Evolutionary conservation across 768 basidiomycete genomes (phyloP).

Genomic region (Lanmaoa rubissima): DNA sequence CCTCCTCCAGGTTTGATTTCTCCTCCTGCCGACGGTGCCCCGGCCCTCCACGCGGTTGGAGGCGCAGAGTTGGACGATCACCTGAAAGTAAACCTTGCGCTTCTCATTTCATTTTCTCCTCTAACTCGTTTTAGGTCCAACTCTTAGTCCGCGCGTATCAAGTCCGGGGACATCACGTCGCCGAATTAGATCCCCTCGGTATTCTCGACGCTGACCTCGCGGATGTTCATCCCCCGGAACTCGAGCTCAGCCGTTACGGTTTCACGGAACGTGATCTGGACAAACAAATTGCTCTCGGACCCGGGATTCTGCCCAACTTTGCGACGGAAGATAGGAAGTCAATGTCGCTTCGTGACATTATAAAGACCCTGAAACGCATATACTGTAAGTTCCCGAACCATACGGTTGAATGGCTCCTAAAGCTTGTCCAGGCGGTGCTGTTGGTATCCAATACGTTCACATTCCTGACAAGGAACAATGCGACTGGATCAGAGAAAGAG

Average conservation of each 20-base stretch:
- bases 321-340: conserved; percentile 81
- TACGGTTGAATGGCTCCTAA: background rate
- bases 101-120: background rate
- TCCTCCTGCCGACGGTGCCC: conserved; percentile 74
- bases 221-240: conserved; percentile 76
- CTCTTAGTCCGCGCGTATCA: conserved; percentile 97
- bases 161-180: conserved; percentile 96
- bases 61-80: conserved; percentile 89
- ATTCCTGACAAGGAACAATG: conserved; percentile 99
- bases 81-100: conserved; percentile 64
- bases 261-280: conserved; percentile 93
- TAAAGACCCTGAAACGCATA: conserved; percentile 84
- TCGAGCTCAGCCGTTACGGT: conserved; percentile 92
- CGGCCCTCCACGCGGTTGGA: conserved; percentile 63
- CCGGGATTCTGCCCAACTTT: conserved; percentile 95
- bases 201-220: conserved; percentile 88
- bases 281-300: conserved; percentile 91
- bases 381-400: conserved; percentile 67
- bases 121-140: conserved; percentile 67
- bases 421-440: conserved; percentile 61
- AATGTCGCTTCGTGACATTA: conserved; percentile 90
- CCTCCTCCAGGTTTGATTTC: conserved; percentile 76
- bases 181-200: conserved; percentile 93
- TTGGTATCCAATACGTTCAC: conserved; percentile 91
- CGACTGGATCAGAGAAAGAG: conserved; percentile 97